Base-by-base conservation (phyloP, 345 rosid species). In the Firmiana major region DNA sequence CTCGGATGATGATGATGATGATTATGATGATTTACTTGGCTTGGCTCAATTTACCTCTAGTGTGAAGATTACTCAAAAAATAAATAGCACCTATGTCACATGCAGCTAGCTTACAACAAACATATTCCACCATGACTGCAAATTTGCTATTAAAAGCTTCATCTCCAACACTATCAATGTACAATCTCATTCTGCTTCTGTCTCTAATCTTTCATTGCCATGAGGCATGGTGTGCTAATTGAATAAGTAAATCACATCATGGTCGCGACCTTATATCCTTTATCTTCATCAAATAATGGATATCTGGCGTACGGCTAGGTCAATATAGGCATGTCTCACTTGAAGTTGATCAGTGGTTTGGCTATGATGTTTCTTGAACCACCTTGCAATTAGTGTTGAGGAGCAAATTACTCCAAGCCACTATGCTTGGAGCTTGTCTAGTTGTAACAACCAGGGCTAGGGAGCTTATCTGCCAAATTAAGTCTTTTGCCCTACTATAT, bases 331-430 rank as follows among this genome's bases (percentile, higher is more conserved):
- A 16, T 59, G 63, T 60, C 17, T 60, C 65, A 28, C 65, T 60
- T 60, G 65, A 26, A 63, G 45, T 46, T 60, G 64, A 60, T 60
- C 64, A 24, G 49, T n/a, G 42, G 66, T 62, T 62, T 62, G 42
- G 66, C 66, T 62, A 10, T 65, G 68, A 36, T 8, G 28, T 40
- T 65, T 65, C 49, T 65, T 65, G 70, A 65, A 65, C 49, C 28
- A 38, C 49, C 70, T 65, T n/a, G 49, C 26, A 65, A 65, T 40
- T 19, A 38, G 46, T 65, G 28, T 40, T 65, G 40, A 63, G 28
- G 24, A 21, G 51, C 51, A 21, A 21, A 21, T 6, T 21, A 40
- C 31, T 42, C 51, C 31, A 11, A 9, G 31, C 21, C 49, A 65
- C 11, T 10, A 21, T 42, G 71, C 26, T 63, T 34, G 67, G 67